Base-by-base conservation (phyloP, 176 grass and related monocot genomes). In the Aechmea fasciata region DNA sequence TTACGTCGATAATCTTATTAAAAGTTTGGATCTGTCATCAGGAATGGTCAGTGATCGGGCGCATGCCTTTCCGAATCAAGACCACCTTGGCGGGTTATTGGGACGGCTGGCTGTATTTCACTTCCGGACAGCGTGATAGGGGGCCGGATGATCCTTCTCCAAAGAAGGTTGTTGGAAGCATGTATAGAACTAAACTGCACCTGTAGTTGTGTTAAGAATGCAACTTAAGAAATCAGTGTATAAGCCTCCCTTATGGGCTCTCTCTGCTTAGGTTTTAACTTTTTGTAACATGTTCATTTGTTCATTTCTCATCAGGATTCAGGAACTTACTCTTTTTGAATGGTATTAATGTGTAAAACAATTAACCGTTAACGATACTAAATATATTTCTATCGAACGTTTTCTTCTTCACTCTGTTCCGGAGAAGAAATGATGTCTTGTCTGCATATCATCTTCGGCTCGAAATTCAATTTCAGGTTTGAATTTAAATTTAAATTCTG, bases 71-170 rank as follows among this genome's bases (percentile, higher is more conserved):
- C 72, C 83, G 85, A 11, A 80, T 89, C 76, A 96, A 96, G 80
- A 96, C 85, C 2, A 71, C 81, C 65, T 84, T 96, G 75, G 85
- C 72, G 84, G 85, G 83, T 48, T 96, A 82, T 63, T 89, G 83
- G 81, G 59, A 96, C 17, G 81, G 88, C 0, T 91, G 85, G 81
- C 81, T 91, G 8, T 96, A 89, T 84, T 96, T 96, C 74, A 91
- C 88, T 72, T 91, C 88, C 13, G 92, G 92, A 48, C 88, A 96
- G 70, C 70, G 92, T 53, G 88, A 96, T 67, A 75, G 83, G 5
- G 88, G 92, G 5, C 81, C 81, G 51, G 77, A 85, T 59, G 87
- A 96, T 79, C 92, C 83, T 20, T 77, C 76, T 78, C 92, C 88
- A 9, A 89, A 83, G 78, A 80, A 81, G 76, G 88, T 96, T 57